Evolutionary conservation across 129 eudicot species (phyloP).

Genomic region (Flaveria robusta): DNA sequence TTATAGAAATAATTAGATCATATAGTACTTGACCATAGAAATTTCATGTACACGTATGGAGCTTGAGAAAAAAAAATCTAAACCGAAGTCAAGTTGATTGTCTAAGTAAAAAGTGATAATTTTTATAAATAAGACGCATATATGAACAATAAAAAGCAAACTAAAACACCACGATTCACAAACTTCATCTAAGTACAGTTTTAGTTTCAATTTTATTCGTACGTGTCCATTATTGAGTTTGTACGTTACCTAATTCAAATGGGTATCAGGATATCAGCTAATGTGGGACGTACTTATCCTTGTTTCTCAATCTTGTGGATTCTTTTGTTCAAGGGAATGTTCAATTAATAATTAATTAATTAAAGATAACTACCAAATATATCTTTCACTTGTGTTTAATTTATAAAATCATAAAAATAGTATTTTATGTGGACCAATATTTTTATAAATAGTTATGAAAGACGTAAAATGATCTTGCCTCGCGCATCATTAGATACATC

Average conservation of each 20-base stretch:
- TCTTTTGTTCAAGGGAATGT: background rate
- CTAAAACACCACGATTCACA: background rate
- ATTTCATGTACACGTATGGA: too few relatives aligned
- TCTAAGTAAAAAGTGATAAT: too few relatives aligned
- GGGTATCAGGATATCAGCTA: background rate
- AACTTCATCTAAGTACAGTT: background rate
- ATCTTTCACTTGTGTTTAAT: background rate
- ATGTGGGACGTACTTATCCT: background rate
- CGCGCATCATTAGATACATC: too few relatives aligned
- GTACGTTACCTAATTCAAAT: background rate
- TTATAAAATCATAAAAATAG: background rate
- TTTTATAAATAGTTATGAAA: too few relatives aligned
- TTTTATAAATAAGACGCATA: too few relatives aligned
- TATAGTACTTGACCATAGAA: too few relatives aligned
- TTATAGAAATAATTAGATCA: too few relatives aligned
- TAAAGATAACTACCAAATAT: background rate
- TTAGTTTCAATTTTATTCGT: background rate
- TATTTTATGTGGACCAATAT: too few relatives aligned
- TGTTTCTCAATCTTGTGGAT: background rate
- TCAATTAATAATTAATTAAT: background rate
- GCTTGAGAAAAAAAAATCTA: too few relatives aligned
- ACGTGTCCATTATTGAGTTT: background rate
- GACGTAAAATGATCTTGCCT: too few relatives aligned
- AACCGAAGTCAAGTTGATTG: too few relatives aligned
- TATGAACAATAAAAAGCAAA: too few relatives aligned